A percentile compares a stretch with the other conserved stretches of the same genome.
Evolutionary conservation across 495 filamentous ascomycete species (phyloP).

Genomic region (Glarea lozoyensis): DNA sequence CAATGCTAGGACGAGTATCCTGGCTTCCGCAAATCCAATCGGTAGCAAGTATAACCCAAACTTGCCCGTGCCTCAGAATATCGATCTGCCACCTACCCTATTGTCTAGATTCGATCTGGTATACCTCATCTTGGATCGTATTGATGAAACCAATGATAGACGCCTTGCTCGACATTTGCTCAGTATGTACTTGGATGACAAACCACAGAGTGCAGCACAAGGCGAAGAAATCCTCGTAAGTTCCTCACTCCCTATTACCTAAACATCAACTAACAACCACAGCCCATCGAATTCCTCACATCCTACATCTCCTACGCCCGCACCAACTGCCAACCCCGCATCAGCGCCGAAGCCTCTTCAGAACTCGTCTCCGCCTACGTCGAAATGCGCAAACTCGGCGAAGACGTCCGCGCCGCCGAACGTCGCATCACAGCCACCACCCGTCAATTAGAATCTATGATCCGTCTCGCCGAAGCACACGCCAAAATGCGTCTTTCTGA

Average conservation of each 20-base stretch:
- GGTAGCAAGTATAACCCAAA: constrained; percentile 96
- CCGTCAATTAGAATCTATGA: constrained; percentile 92
- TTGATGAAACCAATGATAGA: constrained; percentile 82
- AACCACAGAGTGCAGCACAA: constrained; percentile 69
- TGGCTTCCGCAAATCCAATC: constrained; percentile 96
- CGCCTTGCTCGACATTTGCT: constrained; percentile 86
- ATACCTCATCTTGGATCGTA: constrained; percentile 88
- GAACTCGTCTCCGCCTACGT: constrained; percentile 85
- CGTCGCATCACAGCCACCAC: constrained; percentile 97
- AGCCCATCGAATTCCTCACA: constrained; percentile 92
- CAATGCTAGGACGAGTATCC: constrained; percentile 87
- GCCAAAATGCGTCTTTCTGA: constrained; percentile 87
- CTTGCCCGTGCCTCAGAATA: constrained; percentile 92
- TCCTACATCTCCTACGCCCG: constrained; percentile 97
- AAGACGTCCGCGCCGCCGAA: constrained; percentile 86
- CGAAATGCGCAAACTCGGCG: constrained; percentile 90
- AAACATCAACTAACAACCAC: constrained; percentile 2
- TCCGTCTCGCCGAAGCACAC: constrained; percentile 90
- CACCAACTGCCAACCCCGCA: constrained; percentile 69
- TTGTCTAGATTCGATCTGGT: constrained; percentile 95
- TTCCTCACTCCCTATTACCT: constrained; percentile 7
- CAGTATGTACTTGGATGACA: constrained; percentile 95
- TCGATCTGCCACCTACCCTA: constrained; percentile 90
- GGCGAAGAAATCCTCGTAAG: constrained; percentile 69
- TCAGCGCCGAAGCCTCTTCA: constrained; percentile 66